Evolutionary conservation across 2,329 filamentous ascomycete genomes (phyloP), one percentile per base, ranked within the genome.

Genomic region (Fusarium xyrophilum): DNA sequence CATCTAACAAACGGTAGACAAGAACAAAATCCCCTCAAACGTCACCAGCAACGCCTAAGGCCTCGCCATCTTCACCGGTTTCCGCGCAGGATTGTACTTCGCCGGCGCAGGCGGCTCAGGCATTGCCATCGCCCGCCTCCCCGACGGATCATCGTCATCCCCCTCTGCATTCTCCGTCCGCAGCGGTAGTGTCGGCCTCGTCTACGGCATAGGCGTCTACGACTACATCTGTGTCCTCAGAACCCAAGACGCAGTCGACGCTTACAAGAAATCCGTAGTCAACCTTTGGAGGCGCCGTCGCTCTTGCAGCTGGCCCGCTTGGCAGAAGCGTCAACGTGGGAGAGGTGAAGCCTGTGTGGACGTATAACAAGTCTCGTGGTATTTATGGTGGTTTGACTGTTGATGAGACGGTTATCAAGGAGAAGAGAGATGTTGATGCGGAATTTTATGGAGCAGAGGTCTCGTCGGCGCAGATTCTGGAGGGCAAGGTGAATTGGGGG

Each of bases 21-120:
- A 50, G n/a, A 25, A 15, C 6, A 63, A 63, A 14, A 50, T 63
- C 2, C 43, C 42, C 0, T 19, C 33, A 0, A 32, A 63, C 0
- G 36, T 63, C 11, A 44, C 63, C 14, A 30, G 12, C 9, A 63
- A 63, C 7, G 28, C 60, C 7, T 57, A 63, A 36, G 60, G 59
- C 14, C 43, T 63, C 2, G 60, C 60, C 0, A 57, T 63, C 1
- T 63, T 63, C 9, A 63, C 59, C 0, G 60, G 60, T 4, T 63
- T 63, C n/a, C 38, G 60, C 30, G 60, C 60, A 19, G 60, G 60
- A 2, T 63, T 63, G 60, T 63, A 63, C 7, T 63, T 63, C 1
- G 60, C 60, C 0, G 60, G 60, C 1, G 60, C 60, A 17, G 60
- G 60, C 0, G 59, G 60, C 1, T 63, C 59, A 11, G 60, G 60